Conservation (phyloP, 1,284 basidiomycete genomes). For the Austroboletus niveus region DNA sequence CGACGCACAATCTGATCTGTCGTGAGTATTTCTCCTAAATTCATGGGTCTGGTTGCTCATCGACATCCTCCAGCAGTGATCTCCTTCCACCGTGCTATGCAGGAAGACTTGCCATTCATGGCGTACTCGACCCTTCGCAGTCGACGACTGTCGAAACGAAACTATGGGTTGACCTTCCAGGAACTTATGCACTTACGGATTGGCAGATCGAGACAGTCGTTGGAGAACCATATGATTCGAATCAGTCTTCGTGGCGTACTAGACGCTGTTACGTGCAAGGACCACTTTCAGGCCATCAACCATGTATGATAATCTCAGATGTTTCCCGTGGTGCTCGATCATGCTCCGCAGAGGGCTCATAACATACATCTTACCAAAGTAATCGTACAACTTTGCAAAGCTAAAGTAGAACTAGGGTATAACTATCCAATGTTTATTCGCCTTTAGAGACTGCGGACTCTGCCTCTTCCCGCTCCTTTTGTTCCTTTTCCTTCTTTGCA, state of each 20-base stretch:
- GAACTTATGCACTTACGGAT: conserved; percentile 58
- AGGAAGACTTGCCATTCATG: conserved; percentile 61
- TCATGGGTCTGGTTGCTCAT: conserved; percentile 5
- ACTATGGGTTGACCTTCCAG: conserved; percentile 60
- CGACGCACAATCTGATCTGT: conserved; percentile 27
- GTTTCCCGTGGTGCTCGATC: conserved; percentile 14
- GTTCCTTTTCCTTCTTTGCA: conserved; percentile 44
- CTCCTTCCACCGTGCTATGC: conserved; percentile 51
- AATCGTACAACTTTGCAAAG: conserved; percentile 1
- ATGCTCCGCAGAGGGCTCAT: neutral
- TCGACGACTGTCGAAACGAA: conserved; percentile 43
- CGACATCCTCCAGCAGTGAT: conserved; percentile 28
- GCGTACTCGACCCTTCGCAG: conserved; percentile 50
- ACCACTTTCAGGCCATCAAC: conserved; percentile 36
- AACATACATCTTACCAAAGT: conserved; percentile 5
- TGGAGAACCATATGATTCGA: conserved; percentile 32
- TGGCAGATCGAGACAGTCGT: conserved; percentile 71
- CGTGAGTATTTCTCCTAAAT: conserved; percentile 35
- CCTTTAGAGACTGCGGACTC: conserved; percentile 15
- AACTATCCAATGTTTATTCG: conserved; percentile 12
- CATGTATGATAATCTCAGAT: conserved; percentile 46
- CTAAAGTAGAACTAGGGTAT: conserved; percentile 4
- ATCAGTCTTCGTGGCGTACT: conserved; percentile 28
- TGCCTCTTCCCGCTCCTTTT: conserved; percentile 29
- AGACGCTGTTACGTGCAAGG: conserved; percentile 54